Evolutionary conservation across 140 eudicot species (phyloP).

Genomic region (Anethum foeniculum): DNA sequence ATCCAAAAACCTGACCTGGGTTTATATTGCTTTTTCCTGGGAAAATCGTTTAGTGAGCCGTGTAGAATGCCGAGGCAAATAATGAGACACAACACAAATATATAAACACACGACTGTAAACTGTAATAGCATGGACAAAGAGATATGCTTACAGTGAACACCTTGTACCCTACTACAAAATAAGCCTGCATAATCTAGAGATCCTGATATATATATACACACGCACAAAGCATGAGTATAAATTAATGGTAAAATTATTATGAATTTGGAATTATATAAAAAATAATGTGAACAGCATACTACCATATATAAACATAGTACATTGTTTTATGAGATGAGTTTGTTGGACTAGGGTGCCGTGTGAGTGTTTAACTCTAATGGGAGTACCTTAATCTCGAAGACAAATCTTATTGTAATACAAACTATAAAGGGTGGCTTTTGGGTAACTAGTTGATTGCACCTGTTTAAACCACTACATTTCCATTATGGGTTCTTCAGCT

Average conservation of each 20-base stretch:
- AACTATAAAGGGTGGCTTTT: not conserved
- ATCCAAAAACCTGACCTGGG: constrained; percentile 36
- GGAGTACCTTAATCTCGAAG: not conserved
- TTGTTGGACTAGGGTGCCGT: not conserved
- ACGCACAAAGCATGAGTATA: not conserved
- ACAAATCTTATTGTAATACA: not conserved
- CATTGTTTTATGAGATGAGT: not conserved
- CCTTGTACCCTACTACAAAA: not conserved
- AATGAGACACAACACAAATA: not conserved
- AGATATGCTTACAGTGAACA: not conserved
- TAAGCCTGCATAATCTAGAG: not conserved
- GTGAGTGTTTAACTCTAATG: not conserved
- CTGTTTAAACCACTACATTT: not conserved
- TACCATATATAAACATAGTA: not conserved
- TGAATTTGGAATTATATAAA: not conserved
- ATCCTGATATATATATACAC: not conserved
- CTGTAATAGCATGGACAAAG: not conserved
- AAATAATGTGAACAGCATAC: not conserved
- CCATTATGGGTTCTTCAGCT: not conserved
- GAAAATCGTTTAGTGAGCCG: constrained; percentile 20
- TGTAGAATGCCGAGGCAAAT: constrained; percentile 19
- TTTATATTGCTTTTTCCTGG: constrained; percentile 12
- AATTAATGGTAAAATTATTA: not conserved
- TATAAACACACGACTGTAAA: not conserved
- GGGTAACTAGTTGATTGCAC: not conserved